phyloP scores from a whole-genome alignment of 2,329 filamentous ascomycete genomes.

The Pochonia chlamydosporia region DNA sequence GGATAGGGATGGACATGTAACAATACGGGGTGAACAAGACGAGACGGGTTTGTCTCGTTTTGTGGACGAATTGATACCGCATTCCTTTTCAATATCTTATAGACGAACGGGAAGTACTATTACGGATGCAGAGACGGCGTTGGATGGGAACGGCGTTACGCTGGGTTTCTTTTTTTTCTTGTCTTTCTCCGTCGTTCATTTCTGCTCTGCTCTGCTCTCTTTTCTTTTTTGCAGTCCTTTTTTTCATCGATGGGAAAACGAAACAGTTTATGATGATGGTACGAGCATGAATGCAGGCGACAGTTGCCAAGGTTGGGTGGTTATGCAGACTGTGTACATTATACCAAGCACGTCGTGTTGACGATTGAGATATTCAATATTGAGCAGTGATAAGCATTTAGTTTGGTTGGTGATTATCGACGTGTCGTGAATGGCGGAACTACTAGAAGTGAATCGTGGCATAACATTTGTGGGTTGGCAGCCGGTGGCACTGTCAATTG shows the following conservation, averaged over 20 bases:
- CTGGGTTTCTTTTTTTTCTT: not conserved
- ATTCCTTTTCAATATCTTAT: not conserved
- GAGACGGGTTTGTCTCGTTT: not conserved
- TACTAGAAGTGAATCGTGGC: too few species aligned
- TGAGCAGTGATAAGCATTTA: not conserved
- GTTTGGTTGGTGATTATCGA: too few species aligned
- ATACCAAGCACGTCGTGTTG: not conserved
- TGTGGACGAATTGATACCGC: not conserved
- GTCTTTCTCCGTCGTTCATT: not conserved
- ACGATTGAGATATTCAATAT: not conserved
- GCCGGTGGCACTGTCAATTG: not conserved
- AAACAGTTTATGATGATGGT: not conserved
- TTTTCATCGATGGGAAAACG: not conserved
- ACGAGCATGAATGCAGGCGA: not conserved
- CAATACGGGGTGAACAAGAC: not conserved
- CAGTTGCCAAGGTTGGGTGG: not conserved
- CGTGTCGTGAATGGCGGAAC: too few species aligned
- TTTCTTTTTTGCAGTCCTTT: conserved; percentile 3
- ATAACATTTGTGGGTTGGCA: not conserved
- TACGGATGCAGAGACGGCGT: not conserved
- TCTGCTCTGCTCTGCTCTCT: too few species aligned
- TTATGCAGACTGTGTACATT: not conserved
- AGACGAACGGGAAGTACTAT: not conserved
- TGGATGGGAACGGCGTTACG: not conserved
- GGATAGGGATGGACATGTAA: not conserved